Conservation (phyloP, 2,329 filamentous ascomycete genomes). For the Colletotrichum limetticola region DNA sequence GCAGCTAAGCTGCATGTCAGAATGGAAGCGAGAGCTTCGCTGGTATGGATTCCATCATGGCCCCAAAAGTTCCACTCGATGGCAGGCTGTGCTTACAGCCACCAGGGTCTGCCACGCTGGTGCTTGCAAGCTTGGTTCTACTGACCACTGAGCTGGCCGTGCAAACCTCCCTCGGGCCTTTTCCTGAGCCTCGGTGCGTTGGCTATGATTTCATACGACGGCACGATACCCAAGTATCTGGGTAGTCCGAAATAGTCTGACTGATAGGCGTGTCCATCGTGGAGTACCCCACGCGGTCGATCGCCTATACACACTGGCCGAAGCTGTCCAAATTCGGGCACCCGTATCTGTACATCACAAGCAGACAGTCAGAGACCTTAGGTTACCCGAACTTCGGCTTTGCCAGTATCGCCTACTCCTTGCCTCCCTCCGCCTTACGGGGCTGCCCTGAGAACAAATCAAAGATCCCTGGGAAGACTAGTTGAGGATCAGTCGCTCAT, state of each 20-base stretch:
- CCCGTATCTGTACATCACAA: not conserved
- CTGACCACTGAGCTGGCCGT: constrained; percentile 1
- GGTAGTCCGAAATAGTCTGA: constrained; percentile 4
- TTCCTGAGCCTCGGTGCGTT: not conserved
- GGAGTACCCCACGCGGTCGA: constrained; percentile 17
- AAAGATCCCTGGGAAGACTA: not conserved
- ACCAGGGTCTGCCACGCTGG: not conserved
- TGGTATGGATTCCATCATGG: constrained; percentile 5
- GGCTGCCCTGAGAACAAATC: not conserved
- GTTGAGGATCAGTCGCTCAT: not conserved
- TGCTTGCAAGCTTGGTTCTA: not conserved
- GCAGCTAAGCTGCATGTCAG: constrained; percentile 29
- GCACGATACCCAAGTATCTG: constrained; percentile 23
- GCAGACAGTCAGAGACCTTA: not conserved
- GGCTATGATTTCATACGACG: constrained; percentile 18
- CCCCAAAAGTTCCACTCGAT: constrained; percentile 24
- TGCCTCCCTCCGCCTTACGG: constrained; percentile 4
- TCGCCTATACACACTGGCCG: constrained; percentile 2
- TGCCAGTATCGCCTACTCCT: constrained; percentile 5
- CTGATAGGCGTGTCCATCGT: constrained; percentile 4
- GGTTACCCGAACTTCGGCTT: not conserved
- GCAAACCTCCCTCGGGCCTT: not conserved
- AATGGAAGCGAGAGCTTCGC: constrained; percentile 13
- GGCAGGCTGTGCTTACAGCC: constrained; percentile 33
- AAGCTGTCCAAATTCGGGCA: not conserved